Evolutionary conservation across 2,329 filamentous ascomycete genomes (phyloP), one percentile per base, ranked within the genome.

Genomic region (Colletotrichum ledebouriae): DNA sequence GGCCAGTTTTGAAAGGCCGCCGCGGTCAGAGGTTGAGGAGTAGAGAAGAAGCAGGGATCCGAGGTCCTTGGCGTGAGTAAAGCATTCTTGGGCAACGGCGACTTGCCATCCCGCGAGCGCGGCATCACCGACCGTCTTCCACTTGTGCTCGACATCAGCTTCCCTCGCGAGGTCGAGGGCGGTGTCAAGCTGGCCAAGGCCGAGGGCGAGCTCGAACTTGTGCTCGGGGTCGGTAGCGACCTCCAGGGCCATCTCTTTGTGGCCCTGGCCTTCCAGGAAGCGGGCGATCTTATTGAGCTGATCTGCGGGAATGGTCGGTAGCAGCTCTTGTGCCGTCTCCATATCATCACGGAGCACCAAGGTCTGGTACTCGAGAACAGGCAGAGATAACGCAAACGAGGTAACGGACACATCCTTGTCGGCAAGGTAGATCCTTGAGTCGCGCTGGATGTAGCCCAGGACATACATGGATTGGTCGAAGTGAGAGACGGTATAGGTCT

Each of bases 231-330:
- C 96, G 0, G 95, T 97, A 10, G 96, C 94, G 15, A 99, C 94
- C 73, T 98, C 93, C 15, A 99, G 87, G 0, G 96, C 96, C 72
- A 98, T 87, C 75, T 98, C 95, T 82, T 98, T 98, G 82, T 97
- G 94, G 46, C 95, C 95, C 80, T 99, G 96, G 2, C 96, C 96
- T 80, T 98, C 96, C 60, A 99, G 86, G 86, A 99, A 99, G 22
- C 96, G 91, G 3, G 96, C 96, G 74, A 99, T 97, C 84, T 98
- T 98, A 86, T 97, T 98, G 80, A 97, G 92, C 79, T 99, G 94
- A 71, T 97, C 93, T n/a, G 90, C 84, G 0, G 95, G 94, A 42
- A 99, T 94, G 20, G 91, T 91, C 4, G 89, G 85, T 15, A 99
- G 88, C 71, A 98, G 86, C 77, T 97, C 94, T 10, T 92, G 90